Conservation (phyloP, 1,284 basidiomycete genomes). For the Phellinidium pouzarii region DNA sequence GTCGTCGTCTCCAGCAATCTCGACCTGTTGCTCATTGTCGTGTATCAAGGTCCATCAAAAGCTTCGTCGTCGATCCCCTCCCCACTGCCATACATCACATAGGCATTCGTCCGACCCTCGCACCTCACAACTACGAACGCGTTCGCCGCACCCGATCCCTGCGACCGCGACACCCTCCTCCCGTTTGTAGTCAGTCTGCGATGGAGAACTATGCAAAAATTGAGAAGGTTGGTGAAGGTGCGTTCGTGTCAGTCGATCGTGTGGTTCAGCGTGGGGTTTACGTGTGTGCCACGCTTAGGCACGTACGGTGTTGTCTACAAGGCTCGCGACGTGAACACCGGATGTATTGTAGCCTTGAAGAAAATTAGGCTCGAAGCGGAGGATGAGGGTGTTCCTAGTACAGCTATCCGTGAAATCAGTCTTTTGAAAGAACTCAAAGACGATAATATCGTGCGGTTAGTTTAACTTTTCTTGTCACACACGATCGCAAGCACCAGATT, state of each 20-base stretch:
- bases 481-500: background rate
- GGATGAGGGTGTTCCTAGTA: constrained; percentile 96
- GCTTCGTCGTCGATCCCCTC: background rate
- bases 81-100: background rate
- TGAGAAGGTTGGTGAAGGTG: constrained; percentile 51
- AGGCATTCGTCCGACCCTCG: too few species aligned
- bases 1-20: background rate
- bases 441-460: constrained; percentile 88
- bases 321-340: constrained; percentile 67
- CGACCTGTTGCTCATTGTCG: background rate
- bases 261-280: constrained; percentile 16
- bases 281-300: constrained; percentile 42
- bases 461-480: constrained; percentile 18
- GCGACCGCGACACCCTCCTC: background rate
- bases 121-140: too few species aligned
- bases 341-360: constrained; percentile 88
- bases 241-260: constrained; percentile 20
- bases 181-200: background rate
- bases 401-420: constrained; percentile 96
- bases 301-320: constrained; percentile 99
- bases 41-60: background rate
- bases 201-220: constrained; percentile 31
- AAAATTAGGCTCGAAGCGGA: constrained; percentile 98
- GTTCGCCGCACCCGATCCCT: background rate
- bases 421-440: constrained; percentile 95